Conservation (phyloP, 805 yeast genomes). For the Jamesozyma jinghongensis region DNA sequence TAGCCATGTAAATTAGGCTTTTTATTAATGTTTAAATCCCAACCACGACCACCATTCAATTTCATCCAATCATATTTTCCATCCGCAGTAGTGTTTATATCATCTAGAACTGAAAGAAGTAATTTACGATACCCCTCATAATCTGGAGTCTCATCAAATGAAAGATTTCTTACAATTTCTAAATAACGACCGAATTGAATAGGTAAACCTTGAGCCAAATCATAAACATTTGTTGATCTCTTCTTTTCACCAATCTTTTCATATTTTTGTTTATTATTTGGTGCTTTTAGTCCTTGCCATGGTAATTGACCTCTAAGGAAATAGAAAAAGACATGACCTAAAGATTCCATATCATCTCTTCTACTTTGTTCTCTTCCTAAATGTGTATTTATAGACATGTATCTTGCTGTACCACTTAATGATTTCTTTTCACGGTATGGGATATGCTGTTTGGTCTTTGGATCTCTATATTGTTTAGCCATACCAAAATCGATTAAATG, state of each 20-base stretch:
- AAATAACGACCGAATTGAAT: conserved; percentile 88
- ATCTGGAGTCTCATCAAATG: conserved; percentile 91
- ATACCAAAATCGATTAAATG: conserved; percentile 95
- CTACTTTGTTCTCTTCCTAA: conserved; percentile 95
- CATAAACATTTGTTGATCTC: conserved; percentile 78
- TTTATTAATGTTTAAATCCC: conserved; percentile 84
- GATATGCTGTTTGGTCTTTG: conserved; percentile 88
- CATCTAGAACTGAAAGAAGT: conserved; percentile 67
- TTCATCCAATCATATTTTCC: conserved; percentile 98
- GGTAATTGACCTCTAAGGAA: conserved; percentile 91
- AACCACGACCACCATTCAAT: conserved; percentile 88
- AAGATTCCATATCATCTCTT: conserved; percentile 91
- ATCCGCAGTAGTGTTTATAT: conserved; percentile 64
- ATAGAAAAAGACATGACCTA: conserved; percentile 95
- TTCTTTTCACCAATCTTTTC: conserved; percentile 97
- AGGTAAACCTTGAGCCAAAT: conserved; percentile 83
- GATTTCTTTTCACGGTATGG: conserved; percentile 96
- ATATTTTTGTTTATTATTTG: conserved; percentile 94
- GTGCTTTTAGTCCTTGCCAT: conserved; percentile 98
- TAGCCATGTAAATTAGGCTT: conserved; percentile 93
- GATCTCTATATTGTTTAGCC: conserved; percentile 98
- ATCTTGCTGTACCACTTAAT: conserved; percentile 94
- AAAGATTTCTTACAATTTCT: conserved; percentile 77
- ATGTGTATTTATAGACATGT: conserved; percentile 96
- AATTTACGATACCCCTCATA: conserved; percentile 77